Percentiles rank a stretch among this genome's conserved stretches.
phyloP scores from a whole-genome alignment of 805 yeast genomes.

The Myxozyma neglecta region DNA sequence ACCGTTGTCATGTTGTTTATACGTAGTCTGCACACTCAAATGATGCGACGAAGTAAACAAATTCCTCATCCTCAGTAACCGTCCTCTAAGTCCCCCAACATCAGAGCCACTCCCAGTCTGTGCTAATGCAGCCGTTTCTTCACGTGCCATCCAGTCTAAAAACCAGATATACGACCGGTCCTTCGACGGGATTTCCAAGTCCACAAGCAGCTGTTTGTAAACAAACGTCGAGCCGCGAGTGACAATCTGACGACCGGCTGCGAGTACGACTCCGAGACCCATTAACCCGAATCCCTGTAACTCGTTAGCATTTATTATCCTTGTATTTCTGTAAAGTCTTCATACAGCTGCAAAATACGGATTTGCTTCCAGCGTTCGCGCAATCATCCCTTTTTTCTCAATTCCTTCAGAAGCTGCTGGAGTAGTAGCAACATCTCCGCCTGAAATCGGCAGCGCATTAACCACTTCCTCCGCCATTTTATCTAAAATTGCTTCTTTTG shows the following conservation, averaged over 20 bases:
- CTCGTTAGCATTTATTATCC: background rate
- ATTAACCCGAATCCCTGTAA: constrained; percentile 92
- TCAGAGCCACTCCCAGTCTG: background rate
- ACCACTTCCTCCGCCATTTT: too few species aligned
- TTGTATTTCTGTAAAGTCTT: background rate
- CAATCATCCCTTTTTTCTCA: background rate
- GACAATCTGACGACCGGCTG: constrained; percentile 70
- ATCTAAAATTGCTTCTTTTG: too few species aligned
- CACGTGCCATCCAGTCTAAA: constrained; percentile 78
- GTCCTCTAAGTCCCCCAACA: background rate
- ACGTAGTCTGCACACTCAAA: constrained; percentile 84
- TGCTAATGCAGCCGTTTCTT: constrained; percentile 13
- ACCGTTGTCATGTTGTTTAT: constrained; percentile 88
- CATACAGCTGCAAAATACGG: constrained; percentile 88
- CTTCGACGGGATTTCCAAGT: constrained; percentile 87
- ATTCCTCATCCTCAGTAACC: constrained; percentile 13
- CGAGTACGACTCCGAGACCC: constrained; percentile 89
- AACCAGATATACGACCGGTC: constrained; percentile 96
- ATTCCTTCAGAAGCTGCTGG: background rate
- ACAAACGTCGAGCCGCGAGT: constrained; percentile 63
- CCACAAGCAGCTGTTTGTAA: constrained; percentile 83
- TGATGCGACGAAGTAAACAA: constrained; percentile 51
- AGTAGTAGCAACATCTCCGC: too few species aligned
- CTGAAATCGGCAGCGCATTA: too few species aligned
- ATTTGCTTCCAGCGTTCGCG: constrained; percentile 49